Conservation (phyloP, 2,329 filamentous ascomycete genomes). For the Ascochyta fabae region DNA sequence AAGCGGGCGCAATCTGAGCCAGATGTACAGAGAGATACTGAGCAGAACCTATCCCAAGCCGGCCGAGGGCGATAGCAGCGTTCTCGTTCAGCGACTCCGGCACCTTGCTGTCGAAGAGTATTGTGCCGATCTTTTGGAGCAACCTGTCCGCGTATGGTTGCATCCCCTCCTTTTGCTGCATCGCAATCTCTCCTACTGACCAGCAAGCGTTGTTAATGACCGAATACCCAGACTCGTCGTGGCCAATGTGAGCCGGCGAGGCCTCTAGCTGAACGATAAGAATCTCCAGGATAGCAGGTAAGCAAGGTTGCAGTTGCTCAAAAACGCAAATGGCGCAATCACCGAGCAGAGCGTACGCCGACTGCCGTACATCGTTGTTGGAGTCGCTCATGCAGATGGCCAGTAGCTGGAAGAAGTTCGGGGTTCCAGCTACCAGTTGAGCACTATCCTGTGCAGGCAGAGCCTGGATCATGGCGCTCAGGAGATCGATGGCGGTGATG, state of each 20-base stretch:
- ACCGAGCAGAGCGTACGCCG: constrained; percentile 90
- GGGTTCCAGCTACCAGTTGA: constrained; percentile 76
- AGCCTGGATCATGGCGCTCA: constrained; percentile 92
- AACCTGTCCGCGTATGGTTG: constrained; percentile 77
- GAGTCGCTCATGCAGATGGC: constrained; percentile 91
- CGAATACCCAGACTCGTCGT: constrained; percentile 83
- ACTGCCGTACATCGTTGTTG: constrained; percentile 92
- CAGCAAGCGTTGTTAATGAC: constrained; percentile 99
- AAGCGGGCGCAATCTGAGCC: constrained; percentile 78
- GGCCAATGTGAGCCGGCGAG: constrained; percentile 70
- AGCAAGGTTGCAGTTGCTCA: constrained; percentile 74
- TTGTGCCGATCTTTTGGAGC: constrained; percentile 77
- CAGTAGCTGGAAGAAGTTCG: constrained; percentile 88
- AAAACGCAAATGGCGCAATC: constrained; percentile 96
- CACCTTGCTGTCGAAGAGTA: constrained; percentile 83
- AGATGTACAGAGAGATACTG: constrained; percentile 80
- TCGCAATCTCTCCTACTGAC: constrained; percentile 91
- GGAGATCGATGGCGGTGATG: constrained; percentile 89
- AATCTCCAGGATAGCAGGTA: constrained; percentile 77
- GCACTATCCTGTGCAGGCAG: constrained; percentile 75
- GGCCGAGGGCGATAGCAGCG: constrained; percentile 88
- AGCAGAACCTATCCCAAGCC: constrained; percentile 80
- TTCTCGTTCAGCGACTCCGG: constrained; percentile 91
- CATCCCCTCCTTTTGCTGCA: constrained; percentile 76
- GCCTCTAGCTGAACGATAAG: constrained; percentile 89